Conservation (phyloP, 352 stramenopile species). For the Globisporangium ultimum region DNA sequence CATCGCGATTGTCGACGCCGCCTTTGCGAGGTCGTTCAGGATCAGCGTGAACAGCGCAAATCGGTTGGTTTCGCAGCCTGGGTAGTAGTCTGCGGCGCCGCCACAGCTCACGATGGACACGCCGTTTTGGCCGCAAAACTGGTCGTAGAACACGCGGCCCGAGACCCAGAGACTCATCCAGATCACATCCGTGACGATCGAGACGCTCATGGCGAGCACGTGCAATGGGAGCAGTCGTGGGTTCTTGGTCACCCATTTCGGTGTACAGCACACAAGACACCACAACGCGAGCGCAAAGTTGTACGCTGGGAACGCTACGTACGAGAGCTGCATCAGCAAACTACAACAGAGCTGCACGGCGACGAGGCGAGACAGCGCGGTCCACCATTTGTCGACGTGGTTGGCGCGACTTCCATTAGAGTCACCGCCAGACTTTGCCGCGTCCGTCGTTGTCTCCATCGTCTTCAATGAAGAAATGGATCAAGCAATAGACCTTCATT, state of each 20-base stretch:
- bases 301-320: constrained; percentile 78
- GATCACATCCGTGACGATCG: constrained; percentile 64
- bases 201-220: constrained; percentile 43
- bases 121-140: constrained; percentile 54
- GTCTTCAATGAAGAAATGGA: not conserved
- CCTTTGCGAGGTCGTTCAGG: constrained; percentile 54
- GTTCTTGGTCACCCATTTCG: constrained; percentile 47
- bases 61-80: constrained; percentile 68
- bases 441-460: not conserved
- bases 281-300: constrained; percentile 77
- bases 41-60: constrained; percentile 65
- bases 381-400: constrained; percentile 40
- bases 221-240: constrained; percentile 46
- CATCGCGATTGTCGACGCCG: constrained; percentile 34
- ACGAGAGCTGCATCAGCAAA: constrained; percentile 76
- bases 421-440: not conserved
- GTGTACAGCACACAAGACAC: constrained; percentile 54
- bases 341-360: constrained; percentile 49
- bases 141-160: constrained; percentile 68
- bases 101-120: constrained; percentile 71
- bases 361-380: constrained; percentile 29
- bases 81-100: constrained; percentile 52
- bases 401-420: not conserved
- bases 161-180: constrained; percentile 79
- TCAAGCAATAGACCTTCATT: too few species aligned